phyloP scores from a whole-genome alignment of 2,329 filamentous ascomycete genomes.

The Hymenoscyphus infarciens region DNA sequence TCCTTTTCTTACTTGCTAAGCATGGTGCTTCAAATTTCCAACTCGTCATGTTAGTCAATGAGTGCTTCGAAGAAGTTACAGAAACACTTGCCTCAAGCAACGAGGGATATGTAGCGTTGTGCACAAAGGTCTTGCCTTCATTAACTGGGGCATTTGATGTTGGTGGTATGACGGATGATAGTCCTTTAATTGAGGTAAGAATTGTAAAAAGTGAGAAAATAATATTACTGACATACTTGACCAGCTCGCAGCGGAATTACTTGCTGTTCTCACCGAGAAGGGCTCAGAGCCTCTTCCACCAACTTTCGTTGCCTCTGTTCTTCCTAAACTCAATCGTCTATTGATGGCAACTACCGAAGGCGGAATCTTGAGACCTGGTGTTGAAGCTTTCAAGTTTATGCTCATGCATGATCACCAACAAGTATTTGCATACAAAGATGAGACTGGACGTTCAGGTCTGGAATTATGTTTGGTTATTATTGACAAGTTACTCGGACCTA shows the following conservation, averaged over 20 bases:
- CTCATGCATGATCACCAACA: conserved; percentile 87
- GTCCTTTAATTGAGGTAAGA: conserved; percentile 71
- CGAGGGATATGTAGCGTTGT: conserved; percentile 72
- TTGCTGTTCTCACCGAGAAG: conserved; percentile 76
- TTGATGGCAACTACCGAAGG: conserved; percentile 82
- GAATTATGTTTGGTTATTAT: conserved; percentile 90
- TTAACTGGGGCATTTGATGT: conserved; percentile 87
- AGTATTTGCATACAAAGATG: conserved; percentile 81
- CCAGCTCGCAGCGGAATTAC: conserved; percentile 75
- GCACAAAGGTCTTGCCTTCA: conserved; percentile 80
- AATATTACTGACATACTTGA: conserved; percentile 25
- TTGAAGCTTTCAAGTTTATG: conserved; percentile 83
- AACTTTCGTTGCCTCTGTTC: conserved; percentile 77
- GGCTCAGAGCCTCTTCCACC: conserved; percentile 80
- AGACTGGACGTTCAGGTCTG: conserved; percentile 74
- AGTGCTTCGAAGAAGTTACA: conserved; percentile 88
- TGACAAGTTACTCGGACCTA: conserved; percentile 78
- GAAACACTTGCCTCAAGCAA: conserved; percentile 61
- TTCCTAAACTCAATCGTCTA: conserved; percentile 82
- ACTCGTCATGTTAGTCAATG: conserved; percentile 79
- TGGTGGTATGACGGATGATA: conserved; percentile 78
- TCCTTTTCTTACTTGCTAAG: conserved; percentile 85
- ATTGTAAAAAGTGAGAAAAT: background rate
- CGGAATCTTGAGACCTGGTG: conserved; percentile 82
- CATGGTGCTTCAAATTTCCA: conserved; percentile 89